Evolutionary conservation across 768 basidiomycete species (phyloP), one percentile per base, ranked within the genome.

Genomic region (Mycena vitilis): DNA sequence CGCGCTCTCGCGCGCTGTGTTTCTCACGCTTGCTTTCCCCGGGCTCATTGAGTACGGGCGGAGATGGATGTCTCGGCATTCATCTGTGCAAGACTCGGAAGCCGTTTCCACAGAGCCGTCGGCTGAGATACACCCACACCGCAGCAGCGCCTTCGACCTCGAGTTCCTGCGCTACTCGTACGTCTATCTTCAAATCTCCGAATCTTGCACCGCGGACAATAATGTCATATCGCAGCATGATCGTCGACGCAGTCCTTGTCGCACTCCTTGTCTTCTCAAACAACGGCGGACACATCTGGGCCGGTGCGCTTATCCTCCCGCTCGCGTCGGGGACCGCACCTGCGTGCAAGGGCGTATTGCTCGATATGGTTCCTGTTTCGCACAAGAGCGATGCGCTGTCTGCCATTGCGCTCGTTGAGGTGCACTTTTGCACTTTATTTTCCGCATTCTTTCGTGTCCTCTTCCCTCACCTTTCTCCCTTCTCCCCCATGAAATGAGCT

Each of bases 21-120:
- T 71, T 63, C 66, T 71, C 20, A 71, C 70, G 1, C 66, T 71
- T 16, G 70, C 66, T 1, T 71, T 71, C 44, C 70, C 70, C 15
- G 30, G 51, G 6, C 60, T 67, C 7, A 71, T 71, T 58, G 45
- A 42, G 0, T 37, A n/a, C 4, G 70, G 70, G 8, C 56, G 70
- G 11, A 53, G 37, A 10, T 56, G 47, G 30, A 47, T 48, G 3
- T n/a, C 38, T 30, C 30, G 30, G 30, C 30, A 30, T 30, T 30
- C 30, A 30, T 30, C 30, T 30, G 30, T 30, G 30, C 30, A 30
- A 2, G 30, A 30, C 30, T 30, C 44, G 10, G 62, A 45, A 11
- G 20, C 52, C 2, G n/a, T 5, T 3, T 34, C 49, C 38, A 18
- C 44, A 16, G 60, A 52, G 40, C 22, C 52, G 20, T 20, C 30